Evolutionary conservation across 2,329 filamentous ascomycete genomes (phyloP).

Genomic region (Fusarium sp.): DNA sequence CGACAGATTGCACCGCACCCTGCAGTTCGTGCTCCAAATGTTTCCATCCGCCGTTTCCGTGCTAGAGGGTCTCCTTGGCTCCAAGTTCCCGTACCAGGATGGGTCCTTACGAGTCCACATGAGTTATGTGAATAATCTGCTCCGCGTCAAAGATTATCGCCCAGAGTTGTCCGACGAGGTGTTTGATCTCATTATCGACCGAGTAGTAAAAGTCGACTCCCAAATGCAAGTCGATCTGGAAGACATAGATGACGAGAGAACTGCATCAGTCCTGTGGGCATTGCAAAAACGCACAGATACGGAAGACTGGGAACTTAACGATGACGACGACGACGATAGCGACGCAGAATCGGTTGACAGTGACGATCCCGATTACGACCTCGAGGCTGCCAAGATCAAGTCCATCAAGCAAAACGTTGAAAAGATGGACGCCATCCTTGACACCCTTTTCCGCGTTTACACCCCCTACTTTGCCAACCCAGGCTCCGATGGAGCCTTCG

Average conservation of each 20-base stretch:
- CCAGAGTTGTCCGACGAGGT: conserved; percentile 83
- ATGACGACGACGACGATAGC: conserved; percentile 64
- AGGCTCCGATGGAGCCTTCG: conserved; percentile 74
- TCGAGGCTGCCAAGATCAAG: conserved; percentile 72
- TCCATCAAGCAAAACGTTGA: conserved; percentile 83
- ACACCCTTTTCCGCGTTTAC: conserved; percentile 88
- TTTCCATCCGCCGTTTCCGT: conserved; percentile 82
- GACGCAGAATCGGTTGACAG: conserved; percentile 78
- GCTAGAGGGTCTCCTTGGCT: conserved; percentile 72
- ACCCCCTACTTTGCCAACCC: conserved; percentile 76
- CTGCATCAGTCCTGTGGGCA: conserved; percentile 74
- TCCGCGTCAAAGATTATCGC: conserved; percentile 80
- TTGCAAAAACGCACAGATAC: conserved; percentile 46
- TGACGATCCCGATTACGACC: conserved; percentile 74
- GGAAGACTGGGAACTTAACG: conserved; percentile 62
- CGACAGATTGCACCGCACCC: conserved; percentile 77
- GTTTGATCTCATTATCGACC: conserved; percentile 83
- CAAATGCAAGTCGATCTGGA: conserved; percentile 95
- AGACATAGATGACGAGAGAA: conserved; percentile 88
- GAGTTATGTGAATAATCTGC: conserved; percentile 86
- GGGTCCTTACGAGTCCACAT: conserved; percentile 84
- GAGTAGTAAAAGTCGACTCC: conserved; percentile 92
- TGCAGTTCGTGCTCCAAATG: conserved; percentile 81
- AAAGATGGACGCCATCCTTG: conserved; percentile 91
- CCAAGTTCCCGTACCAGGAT: conserved; percentile 79